Percentiles rank a stretch among this genome's conserved stretches.
These are phyloP conservation scores for Alternaria solani DNA, from an alignment of 2,329 filamentous ascomycete genomes.

Conservation along the genomic window DNA sequence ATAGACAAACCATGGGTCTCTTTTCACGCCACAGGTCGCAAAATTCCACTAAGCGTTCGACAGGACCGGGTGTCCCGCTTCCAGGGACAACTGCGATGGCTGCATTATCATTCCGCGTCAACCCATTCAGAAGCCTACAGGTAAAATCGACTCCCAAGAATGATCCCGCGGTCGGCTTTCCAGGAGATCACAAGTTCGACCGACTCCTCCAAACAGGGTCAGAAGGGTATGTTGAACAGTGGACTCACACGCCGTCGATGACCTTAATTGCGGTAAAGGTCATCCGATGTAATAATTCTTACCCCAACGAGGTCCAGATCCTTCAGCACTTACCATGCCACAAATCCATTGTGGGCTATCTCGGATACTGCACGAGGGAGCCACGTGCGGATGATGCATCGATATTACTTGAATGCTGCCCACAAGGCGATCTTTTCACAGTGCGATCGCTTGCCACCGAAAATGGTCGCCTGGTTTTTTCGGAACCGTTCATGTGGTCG, in stretches of 20 bases:
- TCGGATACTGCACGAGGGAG: constrained; percentile 10
- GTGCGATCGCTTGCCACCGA: background rate
- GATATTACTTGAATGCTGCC: constrained; percentile 27
- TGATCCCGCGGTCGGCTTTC: background rate
- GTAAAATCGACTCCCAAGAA: background rate
- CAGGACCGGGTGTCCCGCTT: background rate
- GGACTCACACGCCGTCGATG: constrained; percentile 9
- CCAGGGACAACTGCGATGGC: background rate
- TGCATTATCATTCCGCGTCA: background rate
- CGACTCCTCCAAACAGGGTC: constrained; percentile 12
- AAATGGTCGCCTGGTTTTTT: constrained; percentile 3
- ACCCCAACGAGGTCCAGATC: constrained; percentile 20
- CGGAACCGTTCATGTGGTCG: constrained; percentile 27
- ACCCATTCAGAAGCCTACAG: background rate
- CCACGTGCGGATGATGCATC: constrained; percentile 3
- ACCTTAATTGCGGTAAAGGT: constrained; percentile 25
- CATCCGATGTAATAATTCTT: background rate
- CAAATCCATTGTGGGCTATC: constrained; percentile 16
- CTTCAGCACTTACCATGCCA: constrained; percentile 19
- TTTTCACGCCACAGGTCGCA: background rate
- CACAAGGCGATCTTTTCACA: constrained; percentile 23
- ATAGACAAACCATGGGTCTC: background rate
- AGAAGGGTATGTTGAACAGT: constrained; percentile 22
- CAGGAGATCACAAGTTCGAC: background rate
- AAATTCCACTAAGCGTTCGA: background rate